Conservation (phyloP, 495 filamentous ascomycete genomes). For the Daldinia vernicosa region DNA sequence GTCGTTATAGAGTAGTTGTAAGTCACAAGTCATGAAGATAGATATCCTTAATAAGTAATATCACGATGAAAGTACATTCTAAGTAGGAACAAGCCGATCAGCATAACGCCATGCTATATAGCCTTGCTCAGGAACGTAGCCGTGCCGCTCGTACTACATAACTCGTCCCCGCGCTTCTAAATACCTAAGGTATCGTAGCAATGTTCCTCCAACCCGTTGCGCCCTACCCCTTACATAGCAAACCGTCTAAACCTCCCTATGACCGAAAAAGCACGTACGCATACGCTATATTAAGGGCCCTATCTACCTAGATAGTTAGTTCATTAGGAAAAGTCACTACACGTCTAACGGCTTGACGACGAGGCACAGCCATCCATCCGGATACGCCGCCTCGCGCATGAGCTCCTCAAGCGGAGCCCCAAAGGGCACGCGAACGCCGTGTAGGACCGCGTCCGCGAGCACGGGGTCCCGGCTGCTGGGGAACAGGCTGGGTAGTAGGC, state of each 20-base stretch:
- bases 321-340: not conserved
- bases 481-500: slow-evolving; percentile 82
- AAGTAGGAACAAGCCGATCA: not conserved
- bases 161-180: not conserved
- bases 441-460: slow-evolving; percentile 89
- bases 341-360: slow-evolving; percentile 65
- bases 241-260: not conserved
- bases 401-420: slow-evolving; percentile 84
- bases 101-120: not conserved
- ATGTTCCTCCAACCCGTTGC: not conserved
- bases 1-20: not conserved
- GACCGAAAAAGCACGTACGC: not conserved
- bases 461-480: slow-evolving; percentile 85
- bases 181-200: not conserved
- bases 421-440: slow-evolving; percentile 88
- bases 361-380: slow-evolving; percentile 91
- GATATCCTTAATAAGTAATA: not conserved
- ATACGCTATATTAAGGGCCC: not conserved
- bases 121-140: not conserved
- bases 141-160: not conserved
- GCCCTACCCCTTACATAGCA: not conserved
- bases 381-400: slow-evolving; percentile 80
- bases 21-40: not conserved
- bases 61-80: not conserved
- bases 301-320: not conserved